Conservation (phyloP, 2,329 filamentous ascomycete genomes). For the Domatiomyces globalis region DNA sequence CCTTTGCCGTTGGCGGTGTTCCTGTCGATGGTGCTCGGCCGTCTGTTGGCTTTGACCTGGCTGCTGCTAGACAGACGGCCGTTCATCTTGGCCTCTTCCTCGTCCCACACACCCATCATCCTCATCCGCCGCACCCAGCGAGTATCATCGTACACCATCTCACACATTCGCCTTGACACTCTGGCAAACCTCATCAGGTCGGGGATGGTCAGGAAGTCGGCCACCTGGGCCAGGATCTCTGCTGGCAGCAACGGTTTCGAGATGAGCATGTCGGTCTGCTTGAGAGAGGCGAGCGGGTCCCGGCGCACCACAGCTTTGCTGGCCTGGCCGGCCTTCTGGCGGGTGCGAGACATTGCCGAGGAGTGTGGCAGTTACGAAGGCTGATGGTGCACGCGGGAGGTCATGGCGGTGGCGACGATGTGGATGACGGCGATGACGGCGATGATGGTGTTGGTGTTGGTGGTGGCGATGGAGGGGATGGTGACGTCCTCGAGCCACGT, state of each 20-base stretch:
- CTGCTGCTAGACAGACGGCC: slow-evolving; percentile 1
- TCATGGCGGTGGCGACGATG: not conserved
- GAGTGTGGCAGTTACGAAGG: not conserved
- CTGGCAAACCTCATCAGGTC: slow-evolving; percentile 78
- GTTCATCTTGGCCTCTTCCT: slow-evolving; percentile 59
- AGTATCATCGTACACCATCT: slow-evolving; percentile 98
- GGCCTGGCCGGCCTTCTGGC: not conserved
- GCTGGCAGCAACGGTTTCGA: slow-evolving; percentile 60
- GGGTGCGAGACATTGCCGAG: not conserved
- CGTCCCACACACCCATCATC: slow-evolving; percentile 85
- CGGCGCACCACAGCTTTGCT: slow-evolving; percentile 18
- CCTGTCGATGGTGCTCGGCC: slow-evolving; percentile 12
- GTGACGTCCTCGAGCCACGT: not conserved
- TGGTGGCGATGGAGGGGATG: not conserved
- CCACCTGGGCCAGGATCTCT: slow-evolving; percentile 78
- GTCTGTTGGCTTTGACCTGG: slow-evolving; percentile 6
- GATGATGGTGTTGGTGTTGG: too few relatives aligned
- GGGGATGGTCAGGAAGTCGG: slow-evolving; percentile 74
- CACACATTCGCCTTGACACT: slow-evolving; percentile 71
- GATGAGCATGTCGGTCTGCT: slow-evolving; percentile 66
- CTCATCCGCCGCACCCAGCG: slow-evolving; percentile 81
- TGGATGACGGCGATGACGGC: not conserved
- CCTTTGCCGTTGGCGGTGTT: slow-evolving; percentile 17
- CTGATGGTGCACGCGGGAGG: not conserved
- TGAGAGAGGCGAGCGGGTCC: slow-evolving; percentile 59